Conservation (phyloP, 371 early-diverging fungal species). For the Umbelopsis sp. region DNA sequence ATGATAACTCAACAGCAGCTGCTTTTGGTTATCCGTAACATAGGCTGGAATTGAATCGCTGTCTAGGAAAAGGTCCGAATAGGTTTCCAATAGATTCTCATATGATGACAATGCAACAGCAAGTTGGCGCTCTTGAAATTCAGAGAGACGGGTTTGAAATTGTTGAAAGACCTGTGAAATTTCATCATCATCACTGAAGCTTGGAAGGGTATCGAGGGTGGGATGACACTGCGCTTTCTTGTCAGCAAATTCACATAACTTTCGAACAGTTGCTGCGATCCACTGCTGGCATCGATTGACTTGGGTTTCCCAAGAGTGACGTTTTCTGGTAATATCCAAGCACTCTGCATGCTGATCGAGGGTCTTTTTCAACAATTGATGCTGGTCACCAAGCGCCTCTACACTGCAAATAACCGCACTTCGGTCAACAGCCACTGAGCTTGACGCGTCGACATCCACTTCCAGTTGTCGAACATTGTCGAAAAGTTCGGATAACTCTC, state of each 20-base stretch:
- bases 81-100: constrained; percentile 13
- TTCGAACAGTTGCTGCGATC: constrained; percentile 42
- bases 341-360: constrained; percentile 29
- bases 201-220: constrained; percentile 36
- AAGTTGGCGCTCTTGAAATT: constrained; percentile 35
- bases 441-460: constrained; percentile 40
- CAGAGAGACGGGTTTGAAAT: constrained; percentile 38
- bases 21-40: constrained; percentile 31
- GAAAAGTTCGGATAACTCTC: constrained; percentile 37
- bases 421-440: constrained; percentile 44
- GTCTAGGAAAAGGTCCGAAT: constrained; percentile 7
- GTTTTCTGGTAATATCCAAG: constrained; percentile 37
- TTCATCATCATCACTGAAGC: constrained; percentile 39
- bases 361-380: constrained; percentile 28
- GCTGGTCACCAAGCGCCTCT: constrained; percentile 32
- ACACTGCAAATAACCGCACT: constrained; percentile 31
- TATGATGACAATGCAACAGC: constrained; percentile 2
- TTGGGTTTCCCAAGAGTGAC: constrained; percentile 42
- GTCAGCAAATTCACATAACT: constrained; percentile 45
- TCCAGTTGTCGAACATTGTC: constrained; percentile 37
- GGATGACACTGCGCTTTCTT: constrained; percentile 49
- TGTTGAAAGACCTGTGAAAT: constrained; percentile 36
- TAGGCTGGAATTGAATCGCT: constrained; percentile 23
- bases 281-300: constrained; percentile 42
- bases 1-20: constrained; percentile 33